phyloP scores from a whole-genome alignment of 805 yeast genomes.

The Kodamaea neixiangensis region DNA sequence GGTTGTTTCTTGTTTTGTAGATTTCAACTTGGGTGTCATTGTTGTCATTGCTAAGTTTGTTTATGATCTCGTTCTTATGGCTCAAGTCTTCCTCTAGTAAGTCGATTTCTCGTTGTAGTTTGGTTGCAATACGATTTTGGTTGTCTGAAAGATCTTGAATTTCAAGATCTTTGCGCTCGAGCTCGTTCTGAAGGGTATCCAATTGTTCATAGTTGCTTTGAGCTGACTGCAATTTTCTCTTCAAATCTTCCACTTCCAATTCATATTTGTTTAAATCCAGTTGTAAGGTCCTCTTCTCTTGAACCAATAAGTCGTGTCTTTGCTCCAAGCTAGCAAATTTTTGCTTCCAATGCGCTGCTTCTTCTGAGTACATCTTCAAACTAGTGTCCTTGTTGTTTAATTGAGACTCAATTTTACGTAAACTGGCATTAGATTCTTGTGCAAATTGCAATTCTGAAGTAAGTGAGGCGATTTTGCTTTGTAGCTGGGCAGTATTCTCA shows the following conservation, averaged over 20 bases:
- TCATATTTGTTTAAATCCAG: background rate
- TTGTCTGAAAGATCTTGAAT: constrained; percentile 5
- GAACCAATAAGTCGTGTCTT: background rate
- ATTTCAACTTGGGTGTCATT: constrained; percentile 1
- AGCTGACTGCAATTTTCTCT: background rate
- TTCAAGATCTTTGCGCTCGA: constrained; percentile 3
- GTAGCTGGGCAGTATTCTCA: background rate
- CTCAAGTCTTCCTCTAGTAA: constrained; percentile 12
- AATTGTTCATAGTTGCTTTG: background rate
- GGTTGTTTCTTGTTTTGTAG: constrained; percentile 1
- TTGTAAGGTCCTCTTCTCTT: background rate
- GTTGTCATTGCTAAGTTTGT: constrained; percentile 6
- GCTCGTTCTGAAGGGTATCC: constrained; percentile 1
- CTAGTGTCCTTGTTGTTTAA: background rate
- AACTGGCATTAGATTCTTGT: constrained; percentile 2
- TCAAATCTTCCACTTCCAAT: background rate
- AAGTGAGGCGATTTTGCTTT: constrained; percentile 7
- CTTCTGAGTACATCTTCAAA: background rate
- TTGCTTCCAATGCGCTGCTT: background rate
- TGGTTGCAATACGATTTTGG: constrained; percentile 3
- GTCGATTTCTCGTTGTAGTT: constrained; percentile 12
- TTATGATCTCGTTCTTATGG: constrained; percentile 9
- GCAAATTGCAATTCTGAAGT: constrained; percentile 6
- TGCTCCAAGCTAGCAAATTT: background rate
- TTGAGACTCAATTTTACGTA: background rate